Evolutionary conservation across 495 filamentous ascomycete species (phyloP).

Genomic region (Penicillium cataractarum): DNA sequence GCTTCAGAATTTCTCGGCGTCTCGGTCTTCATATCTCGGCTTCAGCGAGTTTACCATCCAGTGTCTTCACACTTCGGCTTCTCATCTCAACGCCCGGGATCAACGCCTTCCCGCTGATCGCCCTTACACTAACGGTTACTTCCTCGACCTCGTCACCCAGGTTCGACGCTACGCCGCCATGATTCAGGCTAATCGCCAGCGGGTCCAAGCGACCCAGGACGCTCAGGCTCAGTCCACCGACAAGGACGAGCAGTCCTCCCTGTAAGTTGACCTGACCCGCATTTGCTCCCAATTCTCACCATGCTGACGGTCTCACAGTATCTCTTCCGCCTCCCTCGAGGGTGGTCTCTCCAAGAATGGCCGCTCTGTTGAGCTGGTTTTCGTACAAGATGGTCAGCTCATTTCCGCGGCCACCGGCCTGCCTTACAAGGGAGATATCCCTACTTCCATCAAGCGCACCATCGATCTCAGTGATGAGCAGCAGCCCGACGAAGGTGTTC

Average conservation of each 20-base stretch:
- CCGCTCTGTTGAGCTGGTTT: constrained; percentile 75
- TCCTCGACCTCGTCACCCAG: constrained; percentile 90
- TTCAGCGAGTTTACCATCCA: constrained; percentile 88
- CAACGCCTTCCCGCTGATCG: constrained; percentile 77
- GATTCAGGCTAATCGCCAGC: constrained; percentile 57
- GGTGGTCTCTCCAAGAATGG: constrained; percentile 79
- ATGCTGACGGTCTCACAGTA: not conserved
- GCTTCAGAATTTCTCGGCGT: constrained; percentile 72
- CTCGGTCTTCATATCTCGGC: constrained; percentile 68
- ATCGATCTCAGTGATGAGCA: constrained; percentile 58
- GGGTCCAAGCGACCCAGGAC: constrained; percentile 28
- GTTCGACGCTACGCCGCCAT: constrained; percentile 70
- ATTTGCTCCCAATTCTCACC: constrained; percentile 17
- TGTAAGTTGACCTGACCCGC: constrained; percentile 3
- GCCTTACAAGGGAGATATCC: constrained; percentile 43
- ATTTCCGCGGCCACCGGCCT: constrained; percentile 73
- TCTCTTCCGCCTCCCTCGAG: constrained; percentile 65
- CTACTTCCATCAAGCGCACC: constrained; percentile 61
- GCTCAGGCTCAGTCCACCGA: constrained; percentile 11
- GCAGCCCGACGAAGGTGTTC: constrained; percentile 67
- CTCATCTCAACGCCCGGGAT: constrained; percentile 78
- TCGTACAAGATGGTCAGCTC: constrained; percentile 73
- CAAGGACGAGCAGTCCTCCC: constrained; percentile 5
- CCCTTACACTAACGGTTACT: constrained; percentile 90
- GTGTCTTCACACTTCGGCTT: constrained; percentile 81